Evolutionary conservation across 177 flowering plant genomes (phyloP), one percentile per base, ranked within the genome.

Genomic region (Tripterygium wilfordii): DNA sequence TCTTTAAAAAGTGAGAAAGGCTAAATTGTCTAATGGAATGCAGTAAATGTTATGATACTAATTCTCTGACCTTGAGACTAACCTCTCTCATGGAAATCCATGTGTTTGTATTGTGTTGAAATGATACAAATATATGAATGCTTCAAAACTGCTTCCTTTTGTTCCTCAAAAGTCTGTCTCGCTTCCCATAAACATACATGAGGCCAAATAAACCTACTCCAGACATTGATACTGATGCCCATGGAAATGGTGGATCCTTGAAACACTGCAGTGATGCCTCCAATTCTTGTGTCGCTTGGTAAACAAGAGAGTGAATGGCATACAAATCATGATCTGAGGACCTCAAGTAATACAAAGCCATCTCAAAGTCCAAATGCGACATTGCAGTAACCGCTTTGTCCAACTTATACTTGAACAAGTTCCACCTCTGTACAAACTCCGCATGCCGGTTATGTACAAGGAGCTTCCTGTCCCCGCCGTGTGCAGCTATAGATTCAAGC

Each of bases 161-260:
- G 63, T 72, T 84, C 40, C 65, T 74, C 60, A 92, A 89, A 18
- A 92, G 66, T 53, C 44, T 73, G 41, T 86, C 95, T 48, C 85
- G 74, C 64, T 74, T 86, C 0, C 64, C 42, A 50, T 70, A 89
- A 53, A 68, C 72, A 69, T 74, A 89, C 21, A 58, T 39, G 42
- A 84, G 42, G 48, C 63, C 71, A 37, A 80, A 42, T 51, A 72
- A 66, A 68, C 63, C 53, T 17, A 52, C 62, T 14, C 47, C 75
- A 33, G 79, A 65, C 37, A 79, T 8, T 4, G 77, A 72, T 42
- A 72, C 48, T 8, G 94, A 66, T 48, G 58, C 66, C 96, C 96
- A 92, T 2, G 99, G 99, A 66, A 94, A 75, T 23, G 97, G 96
- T 22, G 97, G 97, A 53, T 94, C 99, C 68, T 74, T 79, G 71